Conservation (phyloP, 371 early-diverging fungal species). For the Syncephalastrum racemosum region DNA sequence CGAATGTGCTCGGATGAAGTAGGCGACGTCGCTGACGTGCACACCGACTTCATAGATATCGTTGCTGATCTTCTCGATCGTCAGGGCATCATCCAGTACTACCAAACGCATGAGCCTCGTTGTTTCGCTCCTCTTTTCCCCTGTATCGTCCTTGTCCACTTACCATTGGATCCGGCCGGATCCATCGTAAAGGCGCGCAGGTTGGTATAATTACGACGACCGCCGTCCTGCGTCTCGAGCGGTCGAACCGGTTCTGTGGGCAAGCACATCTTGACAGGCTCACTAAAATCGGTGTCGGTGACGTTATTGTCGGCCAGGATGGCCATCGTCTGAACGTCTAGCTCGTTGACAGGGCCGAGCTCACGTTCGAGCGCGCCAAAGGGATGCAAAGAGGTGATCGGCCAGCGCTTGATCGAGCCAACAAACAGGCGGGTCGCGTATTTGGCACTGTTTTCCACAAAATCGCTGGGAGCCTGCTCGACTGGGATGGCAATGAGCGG, state of each 20-base stretch:
- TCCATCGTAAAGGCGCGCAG: slow-evolving; percentile 85
- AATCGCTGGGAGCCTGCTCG: slow-evolving; percentile 63
- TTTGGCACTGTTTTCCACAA: slow-evolving; percentile 56
- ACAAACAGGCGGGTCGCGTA: slow-evolving; percentile 54
- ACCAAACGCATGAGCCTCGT: background rate
- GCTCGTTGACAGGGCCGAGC: slow-evolving; percentile 68
- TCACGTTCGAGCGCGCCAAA: slow-evolving; percentile 65
- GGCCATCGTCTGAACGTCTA: slow-evolving; percentile 71
- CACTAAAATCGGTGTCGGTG: slow-evolving; percentile 55
- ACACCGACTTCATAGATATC: slow-evolving; percentile 84
- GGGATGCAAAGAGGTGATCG: slow-evolving; percentile 68
- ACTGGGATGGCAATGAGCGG: slow-evolving; percentile 74
- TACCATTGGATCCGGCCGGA: slow-evolving; percentile 86
- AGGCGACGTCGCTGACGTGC: slow-evolving; percentile 97
- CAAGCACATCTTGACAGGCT: slow-evolving; percentile 67
- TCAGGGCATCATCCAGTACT: slow-evolving; percentile 91
- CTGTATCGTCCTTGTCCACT: background rate
- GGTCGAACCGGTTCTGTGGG: slow-evolving; percentile 43
- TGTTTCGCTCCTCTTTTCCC: background rate
- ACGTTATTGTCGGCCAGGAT: slow-evolving; percentile 70
- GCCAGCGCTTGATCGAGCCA: slow-evolving; percentile 77
- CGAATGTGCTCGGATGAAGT: slow-evolving; percentile 86
- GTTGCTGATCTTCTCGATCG: slow-evolving; percentile 60
- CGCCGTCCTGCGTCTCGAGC: slow-evolving; percentile 53
- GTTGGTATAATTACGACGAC: slow-evolving; percentile 65